Evolutionary conservation across 2,329 filamentous ascomycete genomes (phyloP).

Genomic region (Achaetomium macrosporum): DNA sequence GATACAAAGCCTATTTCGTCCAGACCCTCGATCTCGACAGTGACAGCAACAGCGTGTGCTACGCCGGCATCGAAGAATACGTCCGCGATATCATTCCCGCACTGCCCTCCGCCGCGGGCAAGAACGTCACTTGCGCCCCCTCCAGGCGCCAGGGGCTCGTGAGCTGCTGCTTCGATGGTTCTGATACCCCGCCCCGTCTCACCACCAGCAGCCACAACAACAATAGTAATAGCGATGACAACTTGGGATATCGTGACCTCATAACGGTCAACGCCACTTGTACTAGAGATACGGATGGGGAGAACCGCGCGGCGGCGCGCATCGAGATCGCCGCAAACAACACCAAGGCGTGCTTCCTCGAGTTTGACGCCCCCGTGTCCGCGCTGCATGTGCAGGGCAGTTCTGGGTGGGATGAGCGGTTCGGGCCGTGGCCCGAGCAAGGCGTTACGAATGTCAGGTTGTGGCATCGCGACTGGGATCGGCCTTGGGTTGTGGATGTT

Average conservation of each 20-base stretch:
- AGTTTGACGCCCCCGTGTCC: slow-evolving; percentile 62
- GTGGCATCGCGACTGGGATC: slow-evolving; percentile 76
- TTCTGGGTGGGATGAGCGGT: slow-evolving; percentile 54
- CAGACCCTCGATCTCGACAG: slow-evolving; percentile 74
- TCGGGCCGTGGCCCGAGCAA: slow-evolving; percentile 55
- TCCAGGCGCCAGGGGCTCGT: slow-evolving; percentile 45
- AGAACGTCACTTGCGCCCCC: slow-evolving; percentile 48
- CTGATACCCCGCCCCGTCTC: slow-evolving; percentile 55
- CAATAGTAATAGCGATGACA: no score
- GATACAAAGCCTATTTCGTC: slow-evolving; percentile 82
- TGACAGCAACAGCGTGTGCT: slow-evolving; percentile 61
- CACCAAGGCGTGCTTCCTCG: slow-evolving; percentile 70
- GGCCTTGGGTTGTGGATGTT: slow-evolving; percentile 70
- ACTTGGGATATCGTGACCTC: slow-evolving; percentile 47
- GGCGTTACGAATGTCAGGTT: slow-evolving; percentile 46
- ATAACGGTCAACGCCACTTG: slow-evolving; percentile 57
- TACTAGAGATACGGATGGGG: slow-evolving; percentile 23
- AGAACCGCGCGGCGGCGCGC: slow-evolving; percentile 36
- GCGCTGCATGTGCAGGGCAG: slow-evolving; percentile 59
- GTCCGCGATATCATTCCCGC: slow-evolving; percentile 59
- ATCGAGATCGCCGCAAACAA: slow-evolving; percentile 66
- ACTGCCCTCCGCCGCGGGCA: slow-evolving; percentile 64
- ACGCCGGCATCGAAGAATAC: slow-evolving; percentile 64
- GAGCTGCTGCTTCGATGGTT: slow-evolving; percentile 66
- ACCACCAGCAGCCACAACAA: no score